These are phyloP conservation scores for Hapsidospora chrysogenum DNA, from an alignment of 495 filamentous ascomycete species.

Conservation along the genomic window DNA sequence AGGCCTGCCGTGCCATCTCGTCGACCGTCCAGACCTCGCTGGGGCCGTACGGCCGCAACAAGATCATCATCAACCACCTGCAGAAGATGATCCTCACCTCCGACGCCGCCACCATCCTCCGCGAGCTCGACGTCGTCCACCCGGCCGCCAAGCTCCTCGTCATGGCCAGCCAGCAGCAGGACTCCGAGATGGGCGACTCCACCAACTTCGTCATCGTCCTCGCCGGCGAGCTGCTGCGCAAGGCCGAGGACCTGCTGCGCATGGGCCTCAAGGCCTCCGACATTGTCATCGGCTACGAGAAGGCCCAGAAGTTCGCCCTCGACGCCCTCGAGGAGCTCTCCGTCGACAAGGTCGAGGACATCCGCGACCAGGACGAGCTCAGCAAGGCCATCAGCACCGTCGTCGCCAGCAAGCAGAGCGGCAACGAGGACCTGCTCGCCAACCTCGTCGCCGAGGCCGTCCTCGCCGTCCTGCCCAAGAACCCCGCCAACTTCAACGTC, in stretches of 20 bases:
- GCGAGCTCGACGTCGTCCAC: conserved; percentile 96
- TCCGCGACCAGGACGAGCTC: conserved; percentile 62
- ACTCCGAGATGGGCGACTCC: conserved; percentile 96
- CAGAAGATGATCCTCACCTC: conserved; percentile 99
- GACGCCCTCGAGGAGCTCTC: conserved; percentile 75
- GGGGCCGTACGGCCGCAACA: conserved; percentile 95
- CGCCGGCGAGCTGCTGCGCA: conserved; percentile 89
- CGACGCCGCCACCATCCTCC: conserved; percentile 91
- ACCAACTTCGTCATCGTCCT: conserved; percentile 96
- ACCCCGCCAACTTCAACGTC: conserved; percentile 97
- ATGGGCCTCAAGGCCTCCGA: conserved; percentile 96
- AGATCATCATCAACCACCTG: conserved; percentile 99
- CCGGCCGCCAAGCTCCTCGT: conserved; percentile 97
- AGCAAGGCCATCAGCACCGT: conserved; percentile 94
- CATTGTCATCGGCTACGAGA: conserved; percentile 89
- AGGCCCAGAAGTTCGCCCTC: conserved; percentile 75
- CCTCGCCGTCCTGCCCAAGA: conserved; percentile 86
- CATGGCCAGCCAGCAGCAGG: conserved; percentile 98
- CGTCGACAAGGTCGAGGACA: conserved; percentile 76
- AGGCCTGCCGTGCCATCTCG: conserved; percentile 91
- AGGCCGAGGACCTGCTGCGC: conserved; percentile 87
- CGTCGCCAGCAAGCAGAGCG: conserved; percentile 90
- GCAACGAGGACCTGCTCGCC: conserved; percentile 76
- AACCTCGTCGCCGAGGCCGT: conserved; percentile 83
- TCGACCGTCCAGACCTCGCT: conserved; percentile 93